Base-by-base conservation (phyloP, 805 yeast species). In the Candida sanyiensis region DNA sequence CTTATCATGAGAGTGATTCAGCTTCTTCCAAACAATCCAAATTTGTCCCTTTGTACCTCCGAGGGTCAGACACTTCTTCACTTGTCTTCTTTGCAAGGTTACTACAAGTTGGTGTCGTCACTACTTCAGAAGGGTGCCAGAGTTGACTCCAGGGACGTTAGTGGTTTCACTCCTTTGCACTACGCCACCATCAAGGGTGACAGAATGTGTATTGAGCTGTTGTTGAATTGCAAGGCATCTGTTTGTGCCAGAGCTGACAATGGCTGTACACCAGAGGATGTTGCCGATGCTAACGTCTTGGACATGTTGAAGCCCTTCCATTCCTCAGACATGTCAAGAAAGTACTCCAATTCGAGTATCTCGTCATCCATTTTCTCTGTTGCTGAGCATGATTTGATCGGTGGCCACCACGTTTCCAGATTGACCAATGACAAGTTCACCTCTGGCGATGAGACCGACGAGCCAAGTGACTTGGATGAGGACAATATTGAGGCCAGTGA, bases 61-160 rank as follows among this genome's bases (percentile, higher is more conserved):
- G 85, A 85, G 54, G 95, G 96, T 12, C 96, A 93, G 58, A 80
- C 94, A 0, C 68, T 93, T 69, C 64, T 93, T 37, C 98, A 93
- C 61, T 68, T 93, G 45, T 88, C 97, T 2, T 72, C 88, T 9
- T 58, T 84, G 42, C 78, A 81, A 54, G 90, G 90, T 16, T 84
- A 85, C 51, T 58, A 64, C 29, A 69, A 72, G 24, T 67, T 93
- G 39, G 73, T 77, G 13, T 63, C 72, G 18, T 79, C 79, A 20
- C 69, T 93, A 52, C 64, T 89, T 4, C 77, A 71, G 35, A 75
- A 63, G 28, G 81, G 80, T 27, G 80, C 87, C 43, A 74, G 81
- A 51, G 69, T 81, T 31, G 89, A 86, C 58, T 66, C 70, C 33
- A 75, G 73, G 51, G 98, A 93, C 58, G 69, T 72, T 30, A 84